Evolutionary conservation across 75 land plant species (phyloP), one percentile per base, ranked within the genome.

Genomic region (Pseudotsuga menziesii): DNA sequence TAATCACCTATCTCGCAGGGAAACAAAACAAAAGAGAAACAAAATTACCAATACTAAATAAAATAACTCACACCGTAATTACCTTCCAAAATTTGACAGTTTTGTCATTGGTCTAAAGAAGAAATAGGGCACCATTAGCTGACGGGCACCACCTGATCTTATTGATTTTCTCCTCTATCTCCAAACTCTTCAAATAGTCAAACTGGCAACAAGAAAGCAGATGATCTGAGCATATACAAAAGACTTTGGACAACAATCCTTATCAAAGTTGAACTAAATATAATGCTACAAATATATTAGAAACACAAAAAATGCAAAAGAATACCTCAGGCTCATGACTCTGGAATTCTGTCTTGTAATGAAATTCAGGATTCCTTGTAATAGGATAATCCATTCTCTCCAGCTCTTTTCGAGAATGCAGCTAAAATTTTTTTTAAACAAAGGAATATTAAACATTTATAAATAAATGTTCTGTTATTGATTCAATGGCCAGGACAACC

Each of bases 141-240:
- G 87, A 80, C 35, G 88, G 89, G 79, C 96, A 95, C 98, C 98
- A 95, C 80, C 96, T 88, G 54, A 95, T 93, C 76, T 95, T 95
- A 84, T 95, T 93, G 78, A 95, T 95, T 79, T 95, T 95, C 83
- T 95, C 98, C 78, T 95, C 98, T 77, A 95, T 95, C 80, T 95
- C 98, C 93, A 95, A 88, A 82, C 98, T 95, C 80, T 95, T 95
- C 54, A 95, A 86, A 80, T 95, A 95, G 69, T 95, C 98, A 84
- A 95, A 95, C 98, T 95, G n/a, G n/a, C n/a, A n/a, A n/a, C n/a
- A 58, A 23, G 48, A 59, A 15, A 77, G 54, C 61, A 76, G 19
- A 61, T 44, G 19, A 61, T 75, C 20, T 35, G n/a, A 64, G 22
- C 36, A 73, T 14, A 35, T 64, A 39, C 69, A 58, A 8, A 32